Conservation (phyloP, 768 basidiomycete species). For the Pisolithus sp. region DNA sequence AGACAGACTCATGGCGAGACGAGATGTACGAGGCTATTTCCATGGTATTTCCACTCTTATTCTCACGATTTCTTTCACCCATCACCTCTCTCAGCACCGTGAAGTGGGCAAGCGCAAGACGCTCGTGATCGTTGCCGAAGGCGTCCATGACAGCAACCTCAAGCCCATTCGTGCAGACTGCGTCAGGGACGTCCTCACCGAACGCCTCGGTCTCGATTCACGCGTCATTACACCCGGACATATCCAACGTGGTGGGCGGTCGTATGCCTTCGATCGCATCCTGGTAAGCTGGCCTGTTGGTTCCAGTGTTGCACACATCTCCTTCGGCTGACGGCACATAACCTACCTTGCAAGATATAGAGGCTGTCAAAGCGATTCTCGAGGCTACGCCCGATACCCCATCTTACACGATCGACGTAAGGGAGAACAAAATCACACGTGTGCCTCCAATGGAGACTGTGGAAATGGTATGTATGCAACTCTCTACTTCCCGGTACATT, state of each 20-base stretch:
- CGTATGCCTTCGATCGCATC: conserved; percentile 90
- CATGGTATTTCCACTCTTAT: conserved; percentile 42
- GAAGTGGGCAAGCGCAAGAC: conserved; percentile 92
- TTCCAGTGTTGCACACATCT: background rate
- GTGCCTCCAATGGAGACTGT: conserved; percentile 93
- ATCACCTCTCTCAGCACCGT: conserved; percentile 59
- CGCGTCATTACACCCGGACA: conserved; percentile 96
- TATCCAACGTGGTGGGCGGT: conserved; percentile 91
- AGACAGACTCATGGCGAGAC: conserved; percentile 76
- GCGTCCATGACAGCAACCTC: conserved; percentile 80
- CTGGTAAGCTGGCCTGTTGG: conserved; percentile 46
- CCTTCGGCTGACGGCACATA: conserved; percentile 22
- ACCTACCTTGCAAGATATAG: conserved; percentile 95
- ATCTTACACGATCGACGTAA: conserved; percentile 95
- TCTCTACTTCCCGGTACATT: background rate
- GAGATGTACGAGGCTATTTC: conserved; percentile 84
- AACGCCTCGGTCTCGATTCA: conserved; percentile 87
- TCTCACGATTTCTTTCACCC: background rate
- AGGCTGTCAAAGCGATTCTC: conserved; percentile 85
- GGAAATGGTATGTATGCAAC: conserved; percentile 49
- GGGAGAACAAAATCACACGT: conserved; percentile 91
- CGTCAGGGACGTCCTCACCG: conserved; percentile 82
- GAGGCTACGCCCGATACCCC: conserved; percentile 84
- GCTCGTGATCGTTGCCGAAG: conserved; percentile 97
- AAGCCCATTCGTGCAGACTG: conserved; percentile 90